Conservation (phyloP, 2,329 filamentous ascomycete species). For the Stemphylium vesicarium region DNA sequence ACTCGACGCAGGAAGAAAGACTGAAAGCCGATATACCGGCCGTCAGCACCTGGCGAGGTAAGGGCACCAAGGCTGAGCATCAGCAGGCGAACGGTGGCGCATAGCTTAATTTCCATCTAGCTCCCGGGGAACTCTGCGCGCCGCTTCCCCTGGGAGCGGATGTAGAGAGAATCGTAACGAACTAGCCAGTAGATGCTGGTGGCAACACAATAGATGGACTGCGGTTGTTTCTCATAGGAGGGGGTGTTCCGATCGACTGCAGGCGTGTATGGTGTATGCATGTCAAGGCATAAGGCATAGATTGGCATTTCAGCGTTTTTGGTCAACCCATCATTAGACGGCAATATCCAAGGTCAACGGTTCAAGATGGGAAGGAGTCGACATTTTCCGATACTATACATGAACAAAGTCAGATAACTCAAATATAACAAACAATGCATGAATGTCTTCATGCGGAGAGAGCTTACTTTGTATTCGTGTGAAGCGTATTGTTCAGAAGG, state of each 20-base stretch:
- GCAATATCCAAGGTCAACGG: slow-evolving; percentile 5
- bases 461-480: too few species aligned
- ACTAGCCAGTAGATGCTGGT: not conserved
- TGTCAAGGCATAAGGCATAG: slow-evolving; percentile 9
- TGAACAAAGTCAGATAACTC: not conserved
- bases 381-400: slow-evolving; percentile 1
- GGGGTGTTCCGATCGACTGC: not conserved
- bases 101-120: slow-evolving; percentile 26
- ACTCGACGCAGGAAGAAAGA: slow-evolving; percentile 87
- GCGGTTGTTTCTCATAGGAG: not conserved
- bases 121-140: slow-evolving; percentile 11
- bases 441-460: not conserved
- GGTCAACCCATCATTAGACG: slow-evolving; percentile 14
- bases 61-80: slow-evolving; percentile 90
- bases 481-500: too few species aligned
- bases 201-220: slow-evolving; percentile 1
- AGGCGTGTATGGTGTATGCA: not conserved
- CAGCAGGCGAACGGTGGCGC: slow-evolving; percentile 55
- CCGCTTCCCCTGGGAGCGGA: slow-evolving; percentile 10
- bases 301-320: slow-evolving; percentile 15
- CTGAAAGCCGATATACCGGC: slow-evolving; percentile 92
- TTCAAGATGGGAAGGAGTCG: not conserved
- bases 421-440: slow-evolving; percentile 1
- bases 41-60: slow-evolving; percentile 94
- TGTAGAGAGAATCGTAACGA: slow-evolving; percentile 9